phyloP scores from a whole-genome alignment of 2,329 filamentous ascomycete species.

The Thermoascus crustaceus region DNA sequence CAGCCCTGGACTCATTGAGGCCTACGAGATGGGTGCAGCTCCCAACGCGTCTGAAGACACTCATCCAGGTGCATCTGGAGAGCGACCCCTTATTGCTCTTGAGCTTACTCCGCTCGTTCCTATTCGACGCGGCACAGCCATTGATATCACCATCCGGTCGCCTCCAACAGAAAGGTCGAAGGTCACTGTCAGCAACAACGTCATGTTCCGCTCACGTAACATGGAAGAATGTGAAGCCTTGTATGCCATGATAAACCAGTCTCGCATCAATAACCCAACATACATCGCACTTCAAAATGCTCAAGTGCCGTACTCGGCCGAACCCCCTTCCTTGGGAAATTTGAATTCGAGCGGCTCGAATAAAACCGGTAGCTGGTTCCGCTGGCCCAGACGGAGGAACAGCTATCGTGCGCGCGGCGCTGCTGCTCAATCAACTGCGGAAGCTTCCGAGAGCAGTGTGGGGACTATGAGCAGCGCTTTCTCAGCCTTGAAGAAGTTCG shows the following conservation, averaged over 20 bases:
- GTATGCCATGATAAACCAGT: slow-evolving; percentile 78
- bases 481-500: slow-evolving; percentile 66
- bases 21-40: slow-evolving; percentile 48
- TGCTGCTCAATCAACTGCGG: slow-evolving; percentile 46
- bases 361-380: slow-evolving; percentile 36
- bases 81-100: slow-evolving; percentile 55
- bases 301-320: slow-evolving; percentile 52
- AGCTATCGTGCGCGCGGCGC: slow-evolving; percentile 52
- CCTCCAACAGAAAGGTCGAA: slow-evolving; percentile 66
- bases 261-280: slow-evolving; percentile 85
- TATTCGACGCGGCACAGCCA: slow-evolving; percentile 78
- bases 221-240: slow-evolving; percentile 70
- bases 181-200: slow-evolving; percentile 63
- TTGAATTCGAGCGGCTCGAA: slow-evolving; percentile 39
- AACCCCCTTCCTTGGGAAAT: slow-evolving; percentile 42
- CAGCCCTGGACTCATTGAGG: slow-evolving; percentile 57
- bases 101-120: slow-evolving; percentile 88
- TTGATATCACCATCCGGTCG: slow-evolving; percentile 91
- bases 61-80: slow-evolving; percentile 12
- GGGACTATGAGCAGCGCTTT: slow-evolving; percentile 74
- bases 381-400: slow-evolving; percentile 44
- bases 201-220: slow-evolving; percentile 80
- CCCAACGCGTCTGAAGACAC: no score
- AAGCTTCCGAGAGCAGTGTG: slow-evolving; percentile 66
- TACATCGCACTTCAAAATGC: slow-evolving; percentile 73